A percentile compares a stretch with the other conserved stretches of the same genome.
phyloP scores from a whole-genome alignment of 2,329 filamentous ascomycete species.

The Paracoccidioides brasiliensis region DNA sequence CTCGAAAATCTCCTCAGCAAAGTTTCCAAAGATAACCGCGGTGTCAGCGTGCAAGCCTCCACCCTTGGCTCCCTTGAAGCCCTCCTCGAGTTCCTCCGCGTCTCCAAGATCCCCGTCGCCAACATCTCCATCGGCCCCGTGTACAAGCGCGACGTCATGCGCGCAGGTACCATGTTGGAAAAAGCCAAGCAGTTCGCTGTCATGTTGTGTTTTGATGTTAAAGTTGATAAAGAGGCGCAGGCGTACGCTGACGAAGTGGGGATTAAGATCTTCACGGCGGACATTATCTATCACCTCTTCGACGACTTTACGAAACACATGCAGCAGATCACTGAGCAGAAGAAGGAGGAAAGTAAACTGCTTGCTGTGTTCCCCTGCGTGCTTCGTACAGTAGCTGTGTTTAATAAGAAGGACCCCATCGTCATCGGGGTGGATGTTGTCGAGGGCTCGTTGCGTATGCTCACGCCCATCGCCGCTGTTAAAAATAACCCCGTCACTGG shows the following conservation, averaged over 20 bases:
- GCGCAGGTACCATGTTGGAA: slow-evolving; percentile 85
- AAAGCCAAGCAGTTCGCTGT: slow-evolving; percentile 92
- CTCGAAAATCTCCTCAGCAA: slow-evolving; percentile 80
- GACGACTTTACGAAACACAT: slow-evolving; percentile 95
- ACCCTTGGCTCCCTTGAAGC: slow-evolving; percentile 95
- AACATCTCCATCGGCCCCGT: slow-evolving; percentile 97
- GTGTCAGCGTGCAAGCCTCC: slow-evolving; percentile 93
- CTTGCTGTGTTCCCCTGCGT: slow-evolving; percentile 95
- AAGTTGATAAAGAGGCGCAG: slow-evolving; percentile 92
- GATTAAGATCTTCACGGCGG: slow-evolving; percentile 95
- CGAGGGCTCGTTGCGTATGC: slow-evolving; percentile 75
- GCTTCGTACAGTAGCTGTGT: slow-evolving; percentile 75
- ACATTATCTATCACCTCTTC: slow-evolving; percentile 98
- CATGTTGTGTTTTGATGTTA: slow-evolving; percentile 99
- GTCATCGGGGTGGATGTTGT: slow-evolving; percentile 89
- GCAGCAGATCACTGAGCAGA: slow-evolving; percentile 70
- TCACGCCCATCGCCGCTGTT: slow-evolving; percentile 80
- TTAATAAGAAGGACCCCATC: slow-evolving; percentile 96
- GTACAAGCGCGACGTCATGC: slow-evolving; percentile 96
- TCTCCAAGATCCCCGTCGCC: slow-evolving; percentile 91
- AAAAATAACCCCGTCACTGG: slow-evolving; percentile 68
- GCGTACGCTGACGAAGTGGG: slow-evolving; percentile 84
- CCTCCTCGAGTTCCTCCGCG: slow-evolving; percentile 86
- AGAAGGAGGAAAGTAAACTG: slow-evolving; percentile 93
- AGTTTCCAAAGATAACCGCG: slow-evolving; percentile 81